phyloP scores from a whole-genome alignment of 352 stramenopile genomes.

The Globisporangium rhizosaccharum region DNA sequence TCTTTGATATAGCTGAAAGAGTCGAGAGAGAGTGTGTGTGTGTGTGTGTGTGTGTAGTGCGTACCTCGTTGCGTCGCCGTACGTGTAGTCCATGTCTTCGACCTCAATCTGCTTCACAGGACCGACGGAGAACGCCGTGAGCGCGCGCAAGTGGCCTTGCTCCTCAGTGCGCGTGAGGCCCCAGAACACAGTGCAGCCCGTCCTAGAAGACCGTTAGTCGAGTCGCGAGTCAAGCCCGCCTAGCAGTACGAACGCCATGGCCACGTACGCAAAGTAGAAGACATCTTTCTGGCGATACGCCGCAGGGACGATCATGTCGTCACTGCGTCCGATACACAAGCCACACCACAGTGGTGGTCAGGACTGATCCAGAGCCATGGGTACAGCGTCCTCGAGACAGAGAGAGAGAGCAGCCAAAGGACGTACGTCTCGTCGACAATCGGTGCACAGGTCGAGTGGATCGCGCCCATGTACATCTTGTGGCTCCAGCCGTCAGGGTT shows the following conservation, averaged over 20 bases:
- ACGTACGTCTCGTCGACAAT: conserved; percentile 33
- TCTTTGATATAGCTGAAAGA: neutral
- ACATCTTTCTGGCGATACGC: conserved; percentile 75
- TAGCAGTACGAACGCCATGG: neutral
- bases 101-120: conserved; percentile 81
- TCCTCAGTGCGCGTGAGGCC: conserved; percentile 79
- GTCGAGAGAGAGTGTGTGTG: neutral
- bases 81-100: conserved; percentile 89
- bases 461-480: conserved; percentile 87
- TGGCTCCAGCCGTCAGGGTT: conserved; percentile 74
- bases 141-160: conserved; percentile 58
- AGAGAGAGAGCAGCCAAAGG: neutral
- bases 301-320: conserved; percentile 31
- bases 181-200: conserved; percentile 89
- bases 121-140: conserved; percentile 56
- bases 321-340: conserved; percentile 3
- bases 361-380: no score
- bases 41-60: no score
- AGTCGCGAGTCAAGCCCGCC: neutral
- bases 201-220: conserved; percentile 22
- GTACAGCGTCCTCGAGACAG: no score
- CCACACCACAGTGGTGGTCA: neutral
- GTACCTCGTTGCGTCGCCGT: conserved; percentile 53
- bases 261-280: conserved; percentile 78
- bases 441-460: conserved; percentile 68